A percentile compares a stretch with the other conserved stretches of the same genome.
phyloP scores from a whole-genome alignment of 1,284 basidiomycete species.

The Sanghuangporus sanghuang region DNA sequence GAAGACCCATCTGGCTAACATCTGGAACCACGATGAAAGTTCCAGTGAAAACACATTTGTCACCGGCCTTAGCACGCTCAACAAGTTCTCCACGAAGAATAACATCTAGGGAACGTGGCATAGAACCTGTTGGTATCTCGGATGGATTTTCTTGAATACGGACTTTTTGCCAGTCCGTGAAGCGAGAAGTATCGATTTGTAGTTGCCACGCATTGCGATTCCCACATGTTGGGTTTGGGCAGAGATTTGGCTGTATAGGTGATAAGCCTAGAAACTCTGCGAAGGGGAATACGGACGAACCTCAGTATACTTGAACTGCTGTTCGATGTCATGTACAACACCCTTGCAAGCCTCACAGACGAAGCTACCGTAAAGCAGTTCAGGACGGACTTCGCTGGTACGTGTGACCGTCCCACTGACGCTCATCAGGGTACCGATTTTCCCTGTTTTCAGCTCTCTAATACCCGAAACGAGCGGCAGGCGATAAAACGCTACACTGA shows the following conservation, averaged over 20 bases:
- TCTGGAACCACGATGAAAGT: constrained; percentile 99
- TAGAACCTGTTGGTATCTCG: constrained; percentile 97
- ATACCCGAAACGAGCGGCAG: constrained; percentile 94
- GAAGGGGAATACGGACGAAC: constrained; percentile 35
- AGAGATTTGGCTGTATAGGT: constrained; percentile 73
- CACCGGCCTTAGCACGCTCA: constrained; percentile 96
- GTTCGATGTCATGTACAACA: constrained; percentile 91
- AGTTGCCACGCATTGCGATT: constrained; percentile 92
- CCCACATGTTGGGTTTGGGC: constrained; percentile 89
- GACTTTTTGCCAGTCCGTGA: constrained; percentile 99
- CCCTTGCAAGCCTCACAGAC: constrained; percentile 87
- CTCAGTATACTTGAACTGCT: constrained; percentile 99
- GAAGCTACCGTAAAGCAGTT: constrained; percentile 91
- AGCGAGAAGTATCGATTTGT: constrained; percentile 94
- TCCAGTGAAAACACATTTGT: constrained; percentile 97
- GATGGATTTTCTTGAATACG: constrained; percentile 99
- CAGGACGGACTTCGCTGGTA: constrained; percentile 96
- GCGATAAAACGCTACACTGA: constrained; percentile 93
- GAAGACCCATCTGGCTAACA: constrained; percentile 92
- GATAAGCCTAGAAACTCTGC: constrained; percentile 1
- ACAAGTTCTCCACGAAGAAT: constrained; percentile 94
- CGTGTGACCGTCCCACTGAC: constrained; percentile 97
- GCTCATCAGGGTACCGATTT: constrained; percentile 89
- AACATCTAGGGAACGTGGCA: constrained; percentile 96
- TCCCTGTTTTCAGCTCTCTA: constrained; percentile 89